Evolutionary conservation across 2,329 filamentous ascomycete genomes (phyloP).

Genomic region (Plectosphaerella cucumerina): DNA sequence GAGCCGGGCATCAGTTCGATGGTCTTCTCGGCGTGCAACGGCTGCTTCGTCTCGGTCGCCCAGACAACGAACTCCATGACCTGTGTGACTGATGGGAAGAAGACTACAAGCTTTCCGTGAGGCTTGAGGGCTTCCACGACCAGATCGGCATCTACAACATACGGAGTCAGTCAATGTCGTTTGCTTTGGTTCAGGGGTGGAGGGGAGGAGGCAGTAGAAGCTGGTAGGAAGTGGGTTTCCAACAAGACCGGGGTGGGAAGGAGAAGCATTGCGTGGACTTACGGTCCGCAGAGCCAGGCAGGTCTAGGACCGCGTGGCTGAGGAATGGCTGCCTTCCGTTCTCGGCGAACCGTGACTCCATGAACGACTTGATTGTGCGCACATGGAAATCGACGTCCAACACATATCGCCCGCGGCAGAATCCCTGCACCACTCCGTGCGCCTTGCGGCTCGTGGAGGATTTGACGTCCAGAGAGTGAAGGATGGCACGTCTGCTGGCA

Average conservation of each 20-base stretch:
- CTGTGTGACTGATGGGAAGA: constrained; percentile 75
- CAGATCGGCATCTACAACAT: constrained; percentile 33
- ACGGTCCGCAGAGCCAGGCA: constrained; percentile 58
- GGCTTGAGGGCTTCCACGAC: constrained; percentile 56
- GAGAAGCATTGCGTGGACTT: too few species aligned
- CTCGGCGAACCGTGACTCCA: constrained; percentile 44
- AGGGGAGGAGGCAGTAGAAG: too few species aligned
- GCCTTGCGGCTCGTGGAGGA: constrained; percentile 60
- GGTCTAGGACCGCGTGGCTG: constrained; percentile 67
- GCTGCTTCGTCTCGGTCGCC: constrained; percentile 49
- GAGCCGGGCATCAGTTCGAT: constrained; percentile 50
- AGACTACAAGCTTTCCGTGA: constrained; percentile 64
- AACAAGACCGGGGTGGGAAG: too few species aligned
- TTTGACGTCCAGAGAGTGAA: constrained; percentile 70
- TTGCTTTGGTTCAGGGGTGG: too few species aligned
- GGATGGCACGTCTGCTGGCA: constrained; percentile 57
- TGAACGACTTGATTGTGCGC: constrained; percentile 60
- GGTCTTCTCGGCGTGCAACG: constrained; percentile 51
- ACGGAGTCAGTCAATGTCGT: too few species aligned
- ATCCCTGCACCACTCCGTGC: constrained; percentile 59
- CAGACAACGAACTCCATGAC: constrained; percentile 60
- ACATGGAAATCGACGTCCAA: constrained; percentile 71
- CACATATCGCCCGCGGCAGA: constrained; percentile 66
- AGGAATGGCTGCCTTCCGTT: constrained; percentile 55
- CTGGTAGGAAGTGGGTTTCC: too few species aligned